phyloP scores from a whole-genome alignment of 352 stramenopile genomes.

The Peronospora belbahrii region DNA sequence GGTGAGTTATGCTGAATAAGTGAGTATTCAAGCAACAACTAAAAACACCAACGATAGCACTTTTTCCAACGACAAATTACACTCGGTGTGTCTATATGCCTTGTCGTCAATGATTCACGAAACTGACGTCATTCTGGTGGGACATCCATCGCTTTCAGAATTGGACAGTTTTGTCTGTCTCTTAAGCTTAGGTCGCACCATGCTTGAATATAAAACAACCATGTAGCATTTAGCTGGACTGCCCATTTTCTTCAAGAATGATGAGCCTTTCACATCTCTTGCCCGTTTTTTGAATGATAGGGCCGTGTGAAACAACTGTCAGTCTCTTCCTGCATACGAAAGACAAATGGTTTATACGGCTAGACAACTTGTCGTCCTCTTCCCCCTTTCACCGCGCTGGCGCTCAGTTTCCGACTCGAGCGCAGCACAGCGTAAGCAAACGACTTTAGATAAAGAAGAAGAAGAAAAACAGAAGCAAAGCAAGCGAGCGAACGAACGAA shows the following conservation, averaged over 20 bases:
- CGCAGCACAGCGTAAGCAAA: conserved; percentile 10
- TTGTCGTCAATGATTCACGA: neutral
- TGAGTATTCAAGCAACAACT: too few species aligned
- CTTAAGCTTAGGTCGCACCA: too few species aligned
- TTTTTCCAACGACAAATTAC: neutral
- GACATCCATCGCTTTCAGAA: too few species aligned
- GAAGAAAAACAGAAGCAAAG: too few species aligned
- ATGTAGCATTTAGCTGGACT: neutral
- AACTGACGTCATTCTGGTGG: neutral
- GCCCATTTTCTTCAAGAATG: conserved; percentile 7
- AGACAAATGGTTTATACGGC: conserved; percentile 1
- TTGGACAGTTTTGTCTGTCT: neutral
- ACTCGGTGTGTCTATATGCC: neutral
- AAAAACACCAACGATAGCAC: neutral
- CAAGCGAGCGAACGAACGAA: neutral
- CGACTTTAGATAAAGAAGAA: conserved; percentile 6
- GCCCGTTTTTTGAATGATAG: conserved; percentile 11
- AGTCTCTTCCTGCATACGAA: conserved; percentile 18
- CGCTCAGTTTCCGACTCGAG: conserved; percentile 31
- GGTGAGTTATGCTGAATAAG: too few species aligned
- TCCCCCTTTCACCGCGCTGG: conserved; percentile 13
- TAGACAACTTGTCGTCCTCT: neutral
- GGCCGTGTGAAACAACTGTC: conserved; percentile 12
- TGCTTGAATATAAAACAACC: too few species aligned
- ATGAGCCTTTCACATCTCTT: conserved; percentile 16